Base-by-base conservation (phyloP, 1,139 yeast species). In the Zygosaccharomyces sapae region DNA sequence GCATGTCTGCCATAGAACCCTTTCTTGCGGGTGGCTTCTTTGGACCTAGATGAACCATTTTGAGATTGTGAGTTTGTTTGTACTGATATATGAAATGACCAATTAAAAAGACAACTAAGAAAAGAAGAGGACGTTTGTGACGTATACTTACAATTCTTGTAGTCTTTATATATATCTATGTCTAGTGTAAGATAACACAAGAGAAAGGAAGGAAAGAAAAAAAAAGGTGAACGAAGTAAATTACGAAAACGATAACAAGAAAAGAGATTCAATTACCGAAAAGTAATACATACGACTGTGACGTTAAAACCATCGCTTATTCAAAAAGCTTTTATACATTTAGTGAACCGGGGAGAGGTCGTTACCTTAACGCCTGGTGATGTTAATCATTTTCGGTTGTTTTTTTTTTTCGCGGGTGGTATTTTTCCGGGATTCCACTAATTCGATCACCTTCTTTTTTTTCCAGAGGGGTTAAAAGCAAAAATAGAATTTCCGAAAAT, bases 21-120 rank as follows among this genome's bases (percentile, higher is more conserved):
- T 75, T 85, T 73, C 95, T 83, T 64, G 82, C 81, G 55, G 86
- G 90, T 45, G 94, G 94, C 59, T 79, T 80, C 67, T 84, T 82
- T 55, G 94, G 92, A 65, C 94, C 95, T 65, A 85, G 77, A 68
- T 81, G 87, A 66, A 85, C 94, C 95, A 85, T 85, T 57, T 38
- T 61, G 22, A n/a, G 8, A 20, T 31, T 19, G 10, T 24, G 10
- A 24, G 29, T 30, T 22, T 45, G 18, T 22, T 30, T 33, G 36
- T 24, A 16, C 16, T 20, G 41, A 12, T 18, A 9, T 8, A 38
- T 3, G n/a, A 33, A 29, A 25, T 5, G 8, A 33, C 12, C 5
- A 33, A 27, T 9, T 33, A 34, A 30, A 33, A 31, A 30, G 16
- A 41, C 27, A 12, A 27, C 36, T 10, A 27, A 29, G 27, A n/a